Conservation (phyloP, 1,139 yeast species). For the Suhomyces bokatorum region DNA sequence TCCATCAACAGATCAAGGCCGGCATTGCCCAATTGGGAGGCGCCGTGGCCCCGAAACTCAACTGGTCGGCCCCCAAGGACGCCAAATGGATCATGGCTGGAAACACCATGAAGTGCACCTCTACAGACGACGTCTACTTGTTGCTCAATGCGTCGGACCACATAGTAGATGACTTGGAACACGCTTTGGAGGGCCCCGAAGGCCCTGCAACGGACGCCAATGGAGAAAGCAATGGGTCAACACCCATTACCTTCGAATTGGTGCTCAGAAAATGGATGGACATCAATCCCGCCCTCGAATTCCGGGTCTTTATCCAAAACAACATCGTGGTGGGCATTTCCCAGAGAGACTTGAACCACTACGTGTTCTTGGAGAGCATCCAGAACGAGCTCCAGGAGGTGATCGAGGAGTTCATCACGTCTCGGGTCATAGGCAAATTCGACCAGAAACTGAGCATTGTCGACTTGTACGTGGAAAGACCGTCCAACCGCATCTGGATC, state of each 20-base stretch:
- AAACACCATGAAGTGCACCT: slow-evolving; percentile 68
- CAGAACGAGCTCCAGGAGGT: slow-evolving; percentile 45
- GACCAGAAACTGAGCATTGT: slow-evolving; percentile 52
- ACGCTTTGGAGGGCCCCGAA: slow-evolving; percentile 46
- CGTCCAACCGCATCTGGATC: slow-evolving; percentile 62
- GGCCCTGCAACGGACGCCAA: neutral
- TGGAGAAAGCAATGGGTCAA: slow-evolving; percentile 17
- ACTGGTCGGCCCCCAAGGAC: slow-evolving; percentile 97
- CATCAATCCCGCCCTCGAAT: slow-evolving; percentile 86
- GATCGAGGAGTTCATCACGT: slow-evolving; percentile 57
- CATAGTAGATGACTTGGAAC: slow-evolving; percentile 77
- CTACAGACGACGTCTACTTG: slow-evolving; percentile 73
- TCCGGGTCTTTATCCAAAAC: slow-evolving; percentile 75
- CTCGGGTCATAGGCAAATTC: slow-evolving; percentile 41
- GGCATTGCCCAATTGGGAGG: slow-evolving; percentile 48
- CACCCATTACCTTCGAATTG: slow-evolving; percentile 47
- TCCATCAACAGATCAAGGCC: slow-evolving; percentile 54
- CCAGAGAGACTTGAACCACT: slow-evolving; percentile 84
- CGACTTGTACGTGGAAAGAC: slow-evolving; percentile 81
- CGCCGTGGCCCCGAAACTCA: slow-evolving; percentile 79
- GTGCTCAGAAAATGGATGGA: slow-evolving; percentile 80
- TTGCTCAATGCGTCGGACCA: slow-evolving; percentile 85
- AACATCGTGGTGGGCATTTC: slow-evolving; percentile 67
- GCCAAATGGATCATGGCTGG: slow-evolving; percentile 88
- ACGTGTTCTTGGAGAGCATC: slow-evolving; percentile 60